These are phyloP conservation scores for Pichia sp. DNA, from an alignment of 1,139 yeast species.

Conservation along the genomic window DNA sequence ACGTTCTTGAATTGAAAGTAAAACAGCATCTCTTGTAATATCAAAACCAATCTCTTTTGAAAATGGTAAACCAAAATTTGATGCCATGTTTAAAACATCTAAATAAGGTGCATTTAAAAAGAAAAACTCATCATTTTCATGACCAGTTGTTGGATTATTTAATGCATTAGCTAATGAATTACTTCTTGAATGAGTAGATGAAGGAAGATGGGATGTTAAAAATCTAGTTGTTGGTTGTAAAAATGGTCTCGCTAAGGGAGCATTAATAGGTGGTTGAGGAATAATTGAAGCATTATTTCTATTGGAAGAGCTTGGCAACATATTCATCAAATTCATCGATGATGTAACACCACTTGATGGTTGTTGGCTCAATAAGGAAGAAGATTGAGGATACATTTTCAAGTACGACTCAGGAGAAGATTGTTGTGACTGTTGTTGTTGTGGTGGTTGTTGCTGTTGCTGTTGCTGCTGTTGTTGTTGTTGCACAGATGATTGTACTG, in stretches of 20 bases:
- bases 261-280: conserved; percentile 3
- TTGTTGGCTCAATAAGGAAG: neutral
- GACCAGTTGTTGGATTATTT: conserved; percentile 1
- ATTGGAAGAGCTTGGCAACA: neutral
- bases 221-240: conserved; percentile 4
- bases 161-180: neutral
- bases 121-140: conserved; percentile 29
- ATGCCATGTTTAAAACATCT: conserved; percentile 34
- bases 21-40: conserved; percentile 26
- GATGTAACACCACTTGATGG: neutral
- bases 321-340: neutral
- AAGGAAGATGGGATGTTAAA: neutral
- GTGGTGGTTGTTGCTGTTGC: neutral
- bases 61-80: conserved; percentile 32
- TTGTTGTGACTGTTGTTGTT: neutral
- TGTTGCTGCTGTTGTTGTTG: neutral
- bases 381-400: neutral
- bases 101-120: conserved; percentile 45
- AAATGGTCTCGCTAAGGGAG: conserved; percentile 14
- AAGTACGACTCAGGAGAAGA: neutral
- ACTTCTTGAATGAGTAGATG: neutral
- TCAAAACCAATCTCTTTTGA: conserved; percentile 37
- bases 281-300: neutral
- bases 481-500: neutral
- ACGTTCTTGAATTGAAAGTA: conserved; percentile 11